Evolutionary conservation across 2,329 filamentous ascomycete species (phyloP).

Genomic region (Teratosphaeria nubilosa): DNA sequence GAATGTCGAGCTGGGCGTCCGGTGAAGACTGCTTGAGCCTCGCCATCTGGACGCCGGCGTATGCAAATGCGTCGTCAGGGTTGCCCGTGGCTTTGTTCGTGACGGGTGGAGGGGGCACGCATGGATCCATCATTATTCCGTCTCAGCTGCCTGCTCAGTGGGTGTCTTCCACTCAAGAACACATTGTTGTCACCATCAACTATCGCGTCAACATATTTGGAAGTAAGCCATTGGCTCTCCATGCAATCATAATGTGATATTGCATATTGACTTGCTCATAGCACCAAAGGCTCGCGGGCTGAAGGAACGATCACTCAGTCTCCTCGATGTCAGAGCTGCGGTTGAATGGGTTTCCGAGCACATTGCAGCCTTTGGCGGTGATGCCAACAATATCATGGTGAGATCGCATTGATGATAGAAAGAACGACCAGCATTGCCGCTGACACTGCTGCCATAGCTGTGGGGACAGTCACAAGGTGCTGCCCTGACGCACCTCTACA

Average conservation of each 20-base stretch:
- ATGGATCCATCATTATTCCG: background rate
- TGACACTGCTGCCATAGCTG: background rate
- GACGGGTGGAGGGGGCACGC: slow-evolving; percentile 31
- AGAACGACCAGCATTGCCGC: background rate
- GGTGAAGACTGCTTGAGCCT: slow-evolving; percentile 35
- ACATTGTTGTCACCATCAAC: background rate
- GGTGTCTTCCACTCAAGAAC: background rate
- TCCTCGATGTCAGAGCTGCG: background rate
- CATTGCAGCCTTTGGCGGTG: background rate
- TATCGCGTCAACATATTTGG: background rate
- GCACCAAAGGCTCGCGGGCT: background rate
- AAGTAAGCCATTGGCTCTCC: background rate
- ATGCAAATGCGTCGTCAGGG: slow-evolving; percentile 15
- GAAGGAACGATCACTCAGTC: background rate
- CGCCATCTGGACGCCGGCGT: slow-evolving; percentile 35
- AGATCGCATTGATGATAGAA: background rate
- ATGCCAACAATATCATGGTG: background rate
- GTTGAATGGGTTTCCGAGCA: background rate
- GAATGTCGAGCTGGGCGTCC: background rate
- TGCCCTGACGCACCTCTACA: background rate
- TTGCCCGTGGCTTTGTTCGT: slow-evolving; percentile 39
- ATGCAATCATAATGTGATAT: background rate
- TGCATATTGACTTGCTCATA: background rate
- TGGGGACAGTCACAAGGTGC: background rate
- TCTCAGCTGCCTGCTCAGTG: background rate